Percentiles rank a stretch among this genome's conserved stretches.
Conservation (phyloP, 257 asterid species). For the Lavandula angustifolia region DNA sequence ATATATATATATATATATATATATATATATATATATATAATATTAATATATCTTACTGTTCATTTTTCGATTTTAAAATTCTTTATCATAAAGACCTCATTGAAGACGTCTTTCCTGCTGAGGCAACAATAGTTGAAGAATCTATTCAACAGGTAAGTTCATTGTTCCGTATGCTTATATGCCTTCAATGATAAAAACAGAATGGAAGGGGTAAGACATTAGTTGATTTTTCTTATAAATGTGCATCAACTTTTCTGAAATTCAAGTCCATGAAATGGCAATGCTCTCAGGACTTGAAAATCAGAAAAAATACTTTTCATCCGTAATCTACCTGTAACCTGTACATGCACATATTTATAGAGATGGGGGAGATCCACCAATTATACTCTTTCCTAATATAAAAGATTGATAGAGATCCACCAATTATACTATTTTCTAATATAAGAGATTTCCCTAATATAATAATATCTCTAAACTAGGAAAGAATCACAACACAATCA, state of each 20-base stretch:
- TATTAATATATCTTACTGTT: conserved; percentile 14
- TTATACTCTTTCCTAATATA: no score
- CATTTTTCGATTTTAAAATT: conserved; percentile 27
- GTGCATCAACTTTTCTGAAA: conserved; percentile 31
- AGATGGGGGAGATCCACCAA: no score
- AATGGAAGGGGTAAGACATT: conserved; percentile 8
- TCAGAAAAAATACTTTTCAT: no score
- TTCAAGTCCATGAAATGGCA: conserved; percentile 96
- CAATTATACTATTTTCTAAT: no score
- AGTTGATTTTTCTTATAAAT: conserved; percentile 22
- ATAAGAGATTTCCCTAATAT: no score
- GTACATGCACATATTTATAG: no score
- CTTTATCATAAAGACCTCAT: conserved; percentile 64
- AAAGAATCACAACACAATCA: no score
- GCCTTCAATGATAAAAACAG: conserved; percentile 2
- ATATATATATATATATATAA: no score
- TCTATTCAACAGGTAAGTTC: conserved; percentile 85
- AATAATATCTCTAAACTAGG: no score
- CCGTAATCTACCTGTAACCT: no score
- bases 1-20: no score
- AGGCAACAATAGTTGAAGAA: conserved; percentile 94
- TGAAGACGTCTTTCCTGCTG: conserved; percentile 98
- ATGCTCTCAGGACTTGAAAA: conserved; percentile 61
- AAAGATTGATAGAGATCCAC: no score
- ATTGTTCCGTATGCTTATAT: conserved; percentile 17